Percentiles rank a stretch among this genome's conserved stretches.
These are phyloP conservation scores for Platanthera guangdongensis DNA, from an alignment of 106 monocot genomes.

Conservation along the genomic window DNA sequence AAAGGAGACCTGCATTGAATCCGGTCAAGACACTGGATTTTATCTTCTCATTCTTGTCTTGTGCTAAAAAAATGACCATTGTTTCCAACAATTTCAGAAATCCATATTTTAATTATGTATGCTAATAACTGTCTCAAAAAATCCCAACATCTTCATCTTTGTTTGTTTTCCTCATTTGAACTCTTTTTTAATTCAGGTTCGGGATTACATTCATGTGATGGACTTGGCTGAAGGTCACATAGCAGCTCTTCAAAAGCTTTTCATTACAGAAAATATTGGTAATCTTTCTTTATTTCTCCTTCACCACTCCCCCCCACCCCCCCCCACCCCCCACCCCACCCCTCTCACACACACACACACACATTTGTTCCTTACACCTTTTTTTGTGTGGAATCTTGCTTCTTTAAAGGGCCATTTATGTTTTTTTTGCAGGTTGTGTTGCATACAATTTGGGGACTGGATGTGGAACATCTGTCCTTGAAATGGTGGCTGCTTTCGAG, in stretches of 20 bases:
- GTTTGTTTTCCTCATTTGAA: background rate
- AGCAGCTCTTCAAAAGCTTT: conserved; percentile 63
- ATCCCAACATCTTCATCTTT: background rate
- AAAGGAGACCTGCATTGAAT: no score
- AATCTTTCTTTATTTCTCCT: background rate
- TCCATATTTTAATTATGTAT: no score
- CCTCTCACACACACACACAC: background rate
- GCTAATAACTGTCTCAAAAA: no score
- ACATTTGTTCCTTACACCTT: background rate
- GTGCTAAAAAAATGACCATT: no score
- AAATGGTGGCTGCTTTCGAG: conserved; percentile 93
- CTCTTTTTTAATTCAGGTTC: conserved; percentile 17
- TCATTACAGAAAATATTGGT: conserved; percentile 23
- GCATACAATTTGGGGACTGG: conserved; percentile 91
- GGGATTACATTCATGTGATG: conserved; percentile 64
- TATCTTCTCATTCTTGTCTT: no score
- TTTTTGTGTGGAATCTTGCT: background rate
- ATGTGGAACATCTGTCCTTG: conserved; percentile 61
- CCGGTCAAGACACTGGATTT: no score
- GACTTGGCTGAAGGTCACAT: conserved; percentile 81
- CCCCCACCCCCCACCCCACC: background rate
- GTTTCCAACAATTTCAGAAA: no score
- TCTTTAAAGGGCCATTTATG: background rate
- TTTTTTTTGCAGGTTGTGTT: conserved; percentile 55
- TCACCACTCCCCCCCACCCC: no score